Conservation (phyloP, 2,329 filamentous ascomycete species). For the Talaromyces islandicus region DNA sequence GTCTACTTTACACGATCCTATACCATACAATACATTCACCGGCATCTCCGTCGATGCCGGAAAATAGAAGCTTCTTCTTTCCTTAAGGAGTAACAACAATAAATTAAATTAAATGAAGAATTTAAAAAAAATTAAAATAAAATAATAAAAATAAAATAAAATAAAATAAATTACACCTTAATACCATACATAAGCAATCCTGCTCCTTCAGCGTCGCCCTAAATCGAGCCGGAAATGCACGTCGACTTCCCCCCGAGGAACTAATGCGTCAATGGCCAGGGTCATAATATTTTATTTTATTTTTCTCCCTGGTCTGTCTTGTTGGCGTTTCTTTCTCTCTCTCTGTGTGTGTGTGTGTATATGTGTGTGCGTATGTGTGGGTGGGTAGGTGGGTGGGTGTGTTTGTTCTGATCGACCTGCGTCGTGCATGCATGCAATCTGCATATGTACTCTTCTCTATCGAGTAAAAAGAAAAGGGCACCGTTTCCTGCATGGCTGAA, state of each 20-base stretch:
- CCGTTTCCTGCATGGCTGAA: background rate
- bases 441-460: background rate
- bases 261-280: conserved; percentile 4
- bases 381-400: background rate
- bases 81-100: too few species aligned
- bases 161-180: too few species aligned
- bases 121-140: too few species aligned
- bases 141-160: too few species aligned
- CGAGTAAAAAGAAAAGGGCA: background rate
- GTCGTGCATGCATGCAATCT: background rate
- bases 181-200: background rate
- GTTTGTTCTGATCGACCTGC: background rate
- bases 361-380: too few species aligned
- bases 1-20: background rate
- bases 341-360: background rate
- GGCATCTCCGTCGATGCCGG: background rate
- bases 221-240: conserved; percentile 8
- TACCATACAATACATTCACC: background rate
- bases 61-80: background rate
- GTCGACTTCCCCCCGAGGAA: conserved; percentile 10
- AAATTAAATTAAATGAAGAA: too few species aligned
- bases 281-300: background rate
- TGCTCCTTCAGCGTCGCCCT: background rate
- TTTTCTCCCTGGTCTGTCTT: background rate
- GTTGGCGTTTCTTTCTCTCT: background rate